Evolutionary conservation across 1,284 basidiomycete species (phyloP), one percentile per base, ranked within the genome.

Genomic region (Inonotus obliquus): DNA sequence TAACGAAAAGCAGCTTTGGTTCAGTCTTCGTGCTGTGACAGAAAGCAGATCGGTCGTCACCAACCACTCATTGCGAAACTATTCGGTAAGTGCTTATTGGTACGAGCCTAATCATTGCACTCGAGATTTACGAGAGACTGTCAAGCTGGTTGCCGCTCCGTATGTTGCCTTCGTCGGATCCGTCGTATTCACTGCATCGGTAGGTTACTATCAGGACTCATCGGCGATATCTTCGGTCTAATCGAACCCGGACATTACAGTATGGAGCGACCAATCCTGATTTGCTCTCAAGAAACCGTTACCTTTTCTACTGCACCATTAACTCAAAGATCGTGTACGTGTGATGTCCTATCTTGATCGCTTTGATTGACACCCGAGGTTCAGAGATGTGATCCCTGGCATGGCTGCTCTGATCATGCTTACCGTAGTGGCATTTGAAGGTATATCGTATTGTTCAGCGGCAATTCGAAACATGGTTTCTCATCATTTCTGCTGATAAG

Each of bases 291-390:
- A 57, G 57, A 27, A 54, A 62, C 27, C 41, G 39, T 11, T 62
- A 62, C 23, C 45, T 35, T 11, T 58, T 62, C 25, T 62, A 62
- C 17, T 62, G 61, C 41, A 62, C 61, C 13, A 62, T 62, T 7
- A 53, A 62, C 39, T 54, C 54, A 11, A 19, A 1, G 41, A 21
- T 62, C 37, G 61, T 62, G 61, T 62, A 52, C 27, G 56, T 25
- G 3, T 37, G 23, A 1, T 17, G 2, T 37, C 9, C 5, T 29
- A 29, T 35, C 5, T 17, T 6, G 29, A 17, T 10, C 25, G 39
- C 6, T 37, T 19, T 54, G 4, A 21, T 32, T 21, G 4, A 54
- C 19, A 25, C 17, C 9, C 17, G n/a, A 4, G 27, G 3, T 25
- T 17, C 25, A 62, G 61, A 2, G 56, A 62, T 32, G 19, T 62